A percentile compares a stretch with the other conserved stretches of the same genome.
Evolutionary conservation across 1,139 yeast species (phyloP).

Genomic region (Cylindricascospora bacillispora): DNA sequence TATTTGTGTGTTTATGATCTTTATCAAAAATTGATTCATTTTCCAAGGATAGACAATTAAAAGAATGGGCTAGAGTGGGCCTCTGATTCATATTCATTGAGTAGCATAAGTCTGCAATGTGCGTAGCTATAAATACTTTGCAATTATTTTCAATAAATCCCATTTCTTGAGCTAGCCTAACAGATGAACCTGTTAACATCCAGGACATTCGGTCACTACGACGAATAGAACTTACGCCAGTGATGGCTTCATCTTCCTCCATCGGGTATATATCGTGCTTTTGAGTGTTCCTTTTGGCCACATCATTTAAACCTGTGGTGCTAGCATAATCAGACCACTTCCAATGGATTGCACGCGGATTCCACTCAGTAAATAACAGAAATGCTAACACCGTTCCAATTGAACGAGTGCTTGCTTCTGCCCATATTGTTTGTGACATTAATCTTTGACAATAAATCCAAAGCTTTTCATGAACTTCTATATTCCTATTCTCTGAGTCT

Average conservation of each 20-base stretch:
- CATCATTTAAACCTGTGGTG: slow-evolving; percentile 8
- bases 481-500: slow-evolving; percentile 28
- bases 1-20: background rate
- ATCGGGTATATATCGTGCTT: slow-evolving; percentile 1
- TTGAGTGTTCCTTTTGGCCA: slow-evolving; percentile 4
- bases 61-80: slow-evolving; percentile 36
- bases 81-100: slow-evolving; percentile 61
- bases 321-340: slow-evolving; percentile 82
- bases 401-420: slow-evolving; percentile 80
- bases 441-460: slow-evolving; percentile 78
- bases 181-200: slow-evolving; percentile 84
- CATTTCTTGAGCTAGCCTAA: slow-evolving; percentile 78
- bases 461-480: slow-evolving; percentile 60
- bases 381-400: slow-evolving; percentile 81
- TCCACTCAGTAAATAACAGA: slow-evolving; percentile 86
- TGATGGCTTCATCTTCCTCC: slow-evolving; percentile 36
- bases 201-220: slow-evolving; percentile 86
- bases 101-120: slow-evolving; percentile 65
- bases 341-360: slow-evolving; percentile 88
- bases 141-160: slow-evolving; percentile 66
- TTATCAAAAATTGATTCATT: slow-evolving; percentile 1
- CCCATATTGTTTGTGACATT: slow-evolving; percentile 86
- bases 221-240: slow-evolving; percentile 77
- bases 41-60: slow-evolving; percentile 1
- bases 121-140: slow-evolving; percentile 70